Evolutionary conservation across 805 yeast species (phyloP).

Genomic region (Candida namnaoensis): DNA sequence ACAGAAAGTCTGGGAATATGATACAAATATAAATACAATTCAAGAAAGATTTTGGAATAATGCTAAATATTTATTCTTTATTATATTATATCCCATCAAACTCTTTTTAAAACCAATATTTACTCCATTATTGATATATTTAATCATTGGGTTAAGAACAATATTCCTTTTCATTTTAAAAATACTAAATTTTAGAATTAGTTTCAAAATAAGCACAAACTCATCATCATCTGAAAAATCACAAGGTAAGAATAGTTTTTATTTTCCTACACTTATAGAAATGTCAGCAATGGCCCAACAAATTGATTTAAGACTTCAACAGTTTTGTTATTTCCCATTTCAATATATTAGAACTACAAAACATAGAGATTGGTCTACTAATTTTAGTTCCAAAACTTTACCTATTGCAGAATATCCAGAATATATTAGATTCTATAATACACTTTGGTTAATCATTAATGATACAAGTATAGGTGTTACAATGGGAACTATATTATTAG

Average conservation of each 20-base stretch:
- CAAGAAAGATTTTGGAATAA: background rate
- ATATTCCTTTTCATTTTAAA: conserved; percentile 3
- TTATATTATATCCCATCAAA: background rate
- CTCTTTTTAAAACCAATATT: conserved; percentile 6
- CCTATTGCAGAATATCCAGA: conserved; percentile 45
- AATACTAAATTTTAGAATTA: no score
- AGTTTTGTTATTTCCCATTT: conserved; percentile 67
- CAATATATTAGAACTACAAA: conserved; percentile 54
- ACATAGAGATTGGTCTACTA: conserved; percentile 11
- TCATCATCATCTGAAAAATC: no score
- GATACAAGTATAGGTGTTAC: conserved; percentile 72
- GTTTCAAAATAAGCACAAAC: background rate
- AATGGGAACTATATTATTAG: conserved; percentile 38
- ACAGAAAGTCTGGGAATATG: conserved; percentile 6
- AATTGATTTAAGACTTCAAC: conserved; percentile 68
- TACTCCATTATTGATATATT: conserved; percentile 3
- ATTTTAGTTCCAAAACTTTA: conserved; percentile 14
- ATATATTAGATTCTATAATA: conserved; percentile 75
- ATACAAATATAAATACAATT: background rate
- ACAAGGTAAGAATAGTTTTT: no score
- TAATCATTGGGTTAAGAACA: conserved; percentile 7
- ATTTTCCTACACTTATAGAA: no score
- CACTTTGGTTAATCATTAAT: conserved; percentile 79
- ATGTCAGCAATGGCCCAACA: conserved; percentile 66
- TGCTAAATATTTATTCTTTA: background rate